Evolutionary conservation across 2,329 filamentous ascomycete species (phyloP), one percentile per base, ranked within the genome.

Genomic region (Fusarium subtropicale): DNA sequence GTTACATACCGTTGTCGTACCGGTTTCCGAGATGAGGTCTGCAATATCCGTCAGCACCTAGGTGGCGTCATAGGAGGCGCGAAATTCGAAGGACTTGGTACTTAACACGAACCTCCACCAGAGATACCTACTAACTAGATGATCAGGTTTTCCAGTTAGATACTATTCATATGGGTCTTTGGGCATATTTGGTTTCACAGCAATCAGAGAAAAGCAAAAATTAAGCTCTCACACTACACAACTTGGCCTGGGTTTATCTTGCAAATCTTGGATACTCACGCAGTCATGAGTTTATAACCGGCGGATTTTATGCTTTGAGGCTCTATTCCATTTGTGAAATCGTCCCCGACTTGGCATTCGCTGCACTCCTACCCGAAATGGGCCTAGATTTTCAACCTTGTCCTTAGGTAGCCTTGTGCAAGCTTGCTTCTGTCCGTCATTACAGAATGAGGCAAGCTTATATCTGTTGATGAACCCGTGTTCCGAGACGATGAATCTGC

Each of bases 311-410:
- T 39, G 34, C 46, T 41, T 54, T 66, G 52, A 69, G 61, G 66
- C 66, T 69, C 66, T 66, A 64, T 70, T 70, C 67, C 67, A 55
- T 69, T 69, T 69, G 46, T 45, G 67, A 55, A 67, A 64, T 66
- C 53, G 55, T 62, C 66, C 63, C 67, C 61, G 66, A 74, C 66
- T 68, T 71, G 66, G 71, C 66, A 47, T 56, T 64, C 50, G 48
- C 62, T 71, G 55, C 54, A 57, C 31, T 67, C 56, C 65, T 71
- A 45, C 52, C 66, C 46, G 44, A 58, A 56, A 55, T 52, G 52
- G 61, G 66, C 46, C 56, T 66, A 71, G 69, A 41, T 50, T 60
- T 45, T 56, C 57, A 68, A 74, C 69, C 64, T 64, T 55, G 60
- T 64, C 56, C 45, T 64, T 54, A 51, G 36, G 36, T 39, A 39